Base-by-base conservation (phyloP, 228 moss, liverwort and hornwort species). In the Sphagnum fallax region DNA sequence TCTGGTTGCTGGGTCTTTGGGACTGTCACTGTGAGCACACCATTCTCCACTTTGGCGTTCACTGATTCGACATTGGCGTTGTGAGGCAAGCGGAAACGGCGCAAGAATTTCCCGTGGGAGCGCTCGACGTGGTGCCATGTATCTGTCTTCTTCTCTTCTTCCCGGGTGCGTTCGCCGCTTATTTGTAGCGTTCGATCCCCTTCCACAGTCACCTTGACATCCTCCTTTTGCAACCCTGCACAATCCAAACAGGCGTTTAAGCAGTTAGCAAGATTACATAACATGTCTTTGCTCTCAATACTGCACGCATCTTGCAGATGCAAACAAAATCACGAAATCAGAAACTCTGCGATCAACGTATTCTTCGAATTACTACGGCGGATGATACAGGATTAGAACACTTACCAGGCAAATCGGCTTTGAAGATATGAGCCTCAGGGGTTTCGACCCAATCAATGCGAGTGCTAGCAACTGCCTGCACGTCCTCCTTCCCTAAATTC, bases 111-210 rank as follows among this genome's bases (percentile, higher is more conserved):
- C 68, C 80, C 76, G n/a, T 80, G 82, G 4, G 80, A 80, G 63
- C 88, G 72, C 72, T 85, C 85, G 50, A 85, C 80, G 16, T 76
- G 71, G 75, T 88, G 85, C 88, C 82, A 85, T 62, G 74, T 88
- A 48, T 82, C 80, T 49, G 62, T 75, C 66, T 85, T 80, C 77
- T 85, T 78, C 70, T 82, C 73, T 4, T 69, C 80, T 67, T 85
- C 85, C 62, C 78, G 74, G 72, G 6, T 67, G 49, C 85, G 73
- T 68, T 85, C 80, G 18, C 85, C 85, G 4, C 75, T 65, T 66
- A 85, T 85, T 64, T 85, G 77, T 70, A 88, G 61, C 10, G 72
- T 82, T 73, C 75, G 73, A 51, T 77, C 82, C 64, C 82, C 85
- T 77, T 84, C 88, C 70, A 85, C 80, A 32, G 79, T 75, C 65